A percentile compares a stretch with the other conserved stretches of the same genome.
These are phyloP conservation scores for Anastatica hierochuntica DNA, from an alignment of 345 rosid species.

Conservation along the genomic window DNA sequence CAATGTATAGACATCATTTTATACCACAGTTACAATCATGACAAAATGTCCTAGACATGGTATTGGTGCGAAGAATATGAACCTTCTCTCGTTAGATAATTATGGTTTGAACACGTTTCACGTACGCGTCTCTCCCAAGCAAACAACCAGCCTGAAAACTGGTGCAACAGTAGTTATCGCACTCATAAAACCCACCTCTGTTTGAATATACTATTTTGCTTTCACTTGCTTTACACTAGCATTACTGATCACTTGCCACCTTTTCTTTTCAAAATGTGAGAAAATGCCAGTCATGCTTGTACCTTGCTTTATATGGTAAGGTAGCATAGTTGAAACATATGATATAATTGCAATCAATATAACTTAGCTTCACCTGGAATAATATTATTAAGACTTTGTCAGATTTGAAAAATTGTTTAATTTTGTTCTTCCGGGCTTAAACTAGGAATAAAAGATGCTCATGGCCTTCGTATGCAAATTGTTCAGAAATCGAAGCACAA, in stretches of 20 bases:
- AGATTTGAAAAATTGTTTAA: neutral
- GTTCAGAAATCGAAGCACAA: neutral
- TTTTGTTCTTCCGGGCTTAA: neutral
- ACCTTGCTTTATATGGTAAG: neutral
- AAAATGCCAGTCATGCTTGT: neutral
- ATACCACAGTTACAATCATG: too few species aligned
- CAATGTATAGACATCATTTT: too few species aligned
- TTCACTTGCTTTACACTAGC: neutral
- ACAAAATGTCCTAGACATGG: too few species aligned
- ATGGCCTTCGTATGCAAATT: slow-evolving; percentile 1
- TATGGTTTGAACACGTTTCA: neutral
- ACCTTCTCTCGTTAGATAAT: too few species aligned
- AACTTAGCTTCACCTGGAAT: too few species aligned
- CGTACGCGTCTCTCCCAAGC: neutral
- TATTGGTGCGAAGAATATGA: too few species aligned
- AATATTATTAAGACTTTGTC: neutral
- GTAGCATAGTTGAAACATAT: neutral
- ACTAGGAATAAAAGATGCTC: neutral
- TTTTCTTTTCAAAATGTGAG: neutral
- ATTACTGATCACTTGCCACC: neutral
- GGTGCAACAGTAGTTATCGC: neutral
- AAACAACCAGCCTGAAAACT: neutral
- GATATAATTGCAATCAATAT: neutral
- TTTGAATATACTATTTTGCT: neutral
- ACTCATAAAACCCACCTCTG: neutral